Evolutionary conservation across 1,284 basidiomycete species (phyloP), one percentile per base, ranked within the genome.

Genomic region (Tilletia caries): DNA sequence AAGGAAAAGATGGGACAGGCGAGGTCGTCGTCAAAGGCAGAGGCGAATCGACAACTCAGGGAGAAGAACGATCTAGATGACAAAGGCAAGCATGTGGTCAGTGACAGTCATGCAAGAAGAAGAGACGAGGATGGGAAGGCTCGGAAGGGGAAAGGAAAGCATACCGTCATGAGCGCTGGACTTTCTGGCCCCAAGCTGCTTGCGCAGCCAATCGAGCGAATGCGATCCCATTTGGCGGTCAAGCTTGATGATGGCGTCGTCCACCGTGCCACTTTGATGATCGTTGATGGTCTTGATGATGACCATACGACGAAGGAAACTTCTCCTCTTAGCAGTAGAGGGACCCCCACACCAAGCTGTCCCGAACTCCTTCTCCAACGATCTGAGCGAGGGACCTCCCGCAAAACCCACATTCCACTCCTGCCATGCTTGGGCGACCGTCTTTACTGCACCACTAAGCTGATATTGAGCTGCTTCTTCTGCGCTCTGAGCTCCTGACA

Each of bases 271-370:
- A n/a, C 4, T 25, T 50, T 18, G 15, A 50, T 18, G 20, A 50
- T 50, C 46, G 15, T 50, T 50, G 46, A 50, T 50, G 46, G 46
- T 25, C 23, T 50, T 50, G 46, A 50, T 50, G 46, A 50, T 25
- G 20, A 50, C 46, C 46, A 50, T 50, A 4, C 46, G 46, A 25
- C 46, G 46, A 25, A 50, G 46, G 23, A 50, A 50, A 50, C 20
- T 25, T 50, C 46, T 50, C 20, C 46, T 18, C 46, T 18, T 25
- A n/a, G 46, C 46, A n/a, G 46, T 50, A n/a, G 46, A 50, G 23
- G 46, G 46, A n/a, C 46, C 6, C 15, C 46, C 46, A 25, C 46
- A 50, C 46, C 46, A 50, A n/a, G 46, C 46, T 18, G 46, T 50
- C 15, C 46, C 46, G 5, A n/a, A 18, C 23, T 50, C 46, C 23